These are phyloP conservation scores for Colletotrichum tamarilloi DNA, from an alignment of 2,329 filamentous ascomycete species.

Conservation along the genomic window DNA sequence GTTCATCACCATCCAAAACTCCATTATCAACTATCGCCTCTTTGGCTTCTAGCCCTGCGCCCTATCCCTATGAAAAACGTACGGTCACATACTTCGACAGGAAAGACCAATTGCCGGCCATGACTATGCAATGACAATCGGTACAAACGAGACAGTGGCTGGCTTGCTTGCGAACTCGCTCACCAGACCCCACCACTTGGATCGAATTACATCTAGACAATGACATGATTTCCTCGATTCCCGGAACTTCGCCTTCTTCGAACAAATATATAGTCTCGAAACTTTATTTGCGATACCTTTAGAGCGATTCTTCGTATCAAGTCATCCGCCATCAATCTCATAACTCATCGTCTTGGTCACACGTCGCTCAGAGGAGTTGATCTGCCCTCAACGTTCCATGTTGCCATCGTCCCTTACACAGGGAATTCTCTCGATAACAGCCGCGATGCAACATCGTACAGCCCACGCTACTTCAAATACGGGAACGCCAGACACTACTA, in stretches of 20 bases:
- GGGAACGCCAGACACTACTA: not conserved
- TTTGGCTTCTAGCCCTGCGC: not conserved
- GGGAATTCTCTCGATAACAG: not conserved
- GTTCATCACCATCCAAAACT: not conserved
- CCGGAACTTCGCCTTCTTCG: not conserved
- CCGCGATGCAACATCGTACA: not conserved
- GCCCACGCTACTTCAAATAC: too few relatives aligned
- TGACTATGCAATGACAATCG: not conserved
- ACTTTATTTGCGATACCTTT: not conserved
- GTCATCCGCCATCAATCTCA: not conserved
- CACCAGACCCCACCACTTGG: not conserved
- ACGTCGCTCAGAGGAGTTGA: not conserved
- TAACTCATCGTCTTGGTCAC: not conserved
- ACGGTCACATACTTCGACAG: not conserved
- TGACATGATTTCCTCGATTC: not conserved
- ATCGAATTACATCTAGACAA: not conserved
- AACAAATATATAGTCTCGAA: not conserved
- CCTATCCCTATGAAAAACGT: not conserved
- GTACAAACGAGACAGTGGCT: not conserved
- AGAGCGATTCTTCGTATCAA: not conserved
- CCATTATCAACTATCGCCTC: not conserved
- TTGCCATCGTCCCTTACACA: too few relatives aligned
- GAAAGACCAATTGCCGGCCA: not conserved
- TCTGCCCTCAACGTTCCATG: too few relatives aligned
- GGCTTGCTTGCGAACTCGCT: not conserved